Evolutionary conservation across 768 basidiomycete genomes (phyloP).

Genomic region (Podaxis sp.): DNA sequence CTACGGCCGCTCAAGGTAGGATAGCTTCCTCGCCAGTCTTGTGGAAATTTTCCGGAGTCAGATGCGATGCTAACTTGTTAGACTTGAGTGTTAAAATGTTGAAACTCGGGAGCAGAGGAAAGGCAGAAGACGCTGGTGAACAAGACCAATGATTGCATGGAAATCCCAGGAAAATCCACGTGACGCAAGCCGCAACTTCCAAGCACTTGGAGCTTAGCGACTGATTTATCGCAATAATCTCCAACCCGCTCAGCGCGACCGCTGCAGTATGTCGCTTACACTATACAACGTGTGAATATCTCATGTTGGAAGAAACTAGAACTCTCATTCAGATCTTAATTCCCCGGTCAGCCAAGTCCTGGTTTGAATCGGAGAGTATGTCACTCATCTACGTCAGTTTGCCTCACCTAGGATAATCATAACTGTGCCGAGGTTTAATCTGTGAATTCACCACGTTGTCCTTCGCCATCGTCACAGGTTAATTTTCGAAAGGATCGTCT

Average conservation of each 20-base stretch:
- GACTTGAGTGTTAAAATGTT: too few species aligned
- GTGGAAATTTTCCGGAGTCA: too few species aligned
- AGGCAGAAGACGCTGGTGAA: too few species aligned
- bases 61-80: too few species aligned
- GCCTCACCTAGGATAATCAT: background rate
- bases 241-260: background rate
- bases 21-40: too few species aligned
- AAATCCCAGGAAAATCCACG: too few species aligned
- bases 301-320: background rate
- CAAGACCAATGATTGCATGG: too few species aligned
- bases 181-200: too few species aligned
- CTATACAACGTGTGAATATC: background rate
- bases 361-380: background rate
- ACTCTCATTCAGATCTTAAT: background rate
- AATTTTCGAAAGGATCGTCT: background rate
- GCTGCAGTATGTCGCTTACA: background rate
- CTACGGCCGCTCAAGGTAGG: too few species aligned
- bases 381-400: background rate
- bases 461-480: background rate
- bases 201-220: too few species aligned
- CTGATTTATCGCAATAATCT: background rate
- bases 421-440: background rate
- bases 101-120: too few species aligned
- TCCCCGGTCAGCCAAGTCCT: background rate
- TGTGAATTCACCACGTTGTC: background rate